Base-by-base conservation (phyloP, 352 stramenopile species). In the Phytopythium ostracodes region DNA sequence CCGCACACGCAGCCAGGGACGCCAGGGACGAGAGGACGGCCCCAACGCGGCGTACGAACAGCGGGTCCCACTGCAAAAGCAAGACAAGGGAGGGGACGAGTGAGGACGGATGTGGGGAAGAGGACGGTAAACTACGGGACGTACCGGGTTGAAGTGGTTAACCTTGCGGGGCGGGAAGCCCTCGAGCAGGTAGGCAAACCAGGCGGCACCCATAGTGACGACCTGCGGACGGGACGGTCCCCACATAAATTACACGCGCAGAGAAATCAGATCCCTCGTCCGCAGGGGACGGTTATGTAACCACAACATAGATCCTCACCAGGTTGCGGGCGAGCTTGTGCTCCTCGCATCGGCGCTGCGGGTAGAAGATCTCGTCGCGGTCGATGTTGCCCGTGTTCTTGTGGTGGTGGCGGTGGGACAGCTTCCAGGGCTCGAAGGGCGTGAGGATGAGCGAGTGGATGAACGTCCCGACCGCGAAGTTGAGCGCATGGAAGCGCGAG, bases 371-470 rank as follows among this genome's bases (percentile, higher is more conserved):
- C 64, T 92, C 84, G 59, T 94, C 84, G 20, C 85, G 80, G 70
- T 94, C 84, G 54, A 92, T 86, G 72, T 91, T 92, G 65, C 84
- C 84, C 63, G 82, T 94, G 75, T 94, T 94, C 73, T 91, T 91
- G 80, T 94, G 84, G 72, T 94, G 84, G 63, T 89, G 82, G 44
- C 84, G 82, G 69, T 92, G 84, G 54, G 84, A 87, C 55, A 91
- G 72, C 66, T 91, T 89, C 82, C 84, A 94, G 51, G 75, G 77
- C 68, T 91, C 77, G 71, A 81, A 94, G 24, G 84, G 84, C 60
- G 81, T 90, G 43, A 94, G 76, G 64, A 92, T 87, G 55, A 89
- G 70, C 69, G 84, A 92, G 72, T 94, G 84, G 36, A 87, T 87
- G 66, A 90, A 62, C 47, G 77, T 89, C 43, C 84, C 84, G 22